Percentiles rank a stretch among this genome's conserved stretches.
These are phyloP conservation scores for Solanum paucissectum DNA, from an alignment of 257 asterid species.

Conservation along the genomic window DNA sequence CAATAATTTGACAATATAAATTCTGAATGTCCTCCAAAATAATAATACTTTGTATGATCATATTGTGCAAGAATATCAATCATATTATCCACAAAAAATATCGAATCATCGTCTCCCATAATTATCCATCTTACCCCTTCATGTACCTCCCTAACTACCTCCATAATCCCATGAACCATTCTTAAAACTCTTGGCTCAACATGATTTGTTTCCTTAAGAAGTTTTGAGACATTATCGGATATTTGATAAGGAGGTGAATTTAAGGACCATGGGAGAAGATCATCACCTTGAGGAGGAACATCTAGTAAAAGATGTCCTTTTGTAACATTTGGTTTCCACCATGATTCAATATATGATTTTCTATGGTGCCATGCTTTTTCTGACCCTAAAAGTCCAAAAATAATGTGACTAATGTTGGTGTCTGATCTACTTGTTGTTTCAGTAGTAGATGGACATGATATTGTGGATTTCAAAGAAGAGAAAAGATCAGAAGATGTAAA, in stretches of 20 bases:
- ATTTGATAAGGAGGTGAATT: slow-evolving; percentile 11
- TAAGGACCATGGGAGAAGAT: slow-evolving; percentile 17
- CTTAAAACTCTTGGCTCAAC: not conserved
- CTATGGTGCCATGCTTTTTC: slow-evolving; percentile 9
- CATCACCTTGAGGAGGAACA: slow-evolving; percentile 1
- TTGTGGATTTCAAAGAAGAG: not conserved
- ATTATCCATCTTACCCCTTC: slow-evolving; percentile 19
- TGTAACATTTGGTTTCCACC: slow-evolving; percentile 22
- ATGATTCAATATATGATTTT: slow-evolving; percentile 15
- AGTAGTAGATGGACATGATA: not conserved
- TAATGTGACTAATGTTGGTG: not conserved
- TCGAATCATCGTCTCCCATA: slow-evolving; percentile 24
- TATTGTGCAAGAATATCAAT: slow-evolving; percentile 11
- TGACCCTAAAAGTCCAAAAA: slow-evolving; percentile 16
- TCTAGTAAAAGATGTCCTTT: slow-evolving; percentile 18
- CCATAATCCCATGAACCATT: slow-evolving; percentile 23
- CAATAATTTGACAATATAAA: slow-evolving; percentile 3
- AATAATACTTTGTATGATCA: slow-evolving; percentile 19
- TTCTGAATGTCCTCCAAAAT: slow-evolving; percentile 20
- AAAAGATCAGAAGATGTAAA: not conserved
- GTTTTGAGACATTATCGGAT: slow-evolving; percentile 1
- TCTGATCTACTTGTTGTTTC: not conserved
- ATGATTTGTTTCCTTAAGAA: not conserved
- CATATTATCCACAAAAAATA: slow-evolving; percentile 21
- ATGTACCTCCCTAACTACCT: slow-evolving; percentile 12